Evolutionary conservation across 2,329 filamentous ascomycete species (phyloP), one percentile per base, ranked within the genome.

Genomic region (Trichoderma sp.): DNA sequence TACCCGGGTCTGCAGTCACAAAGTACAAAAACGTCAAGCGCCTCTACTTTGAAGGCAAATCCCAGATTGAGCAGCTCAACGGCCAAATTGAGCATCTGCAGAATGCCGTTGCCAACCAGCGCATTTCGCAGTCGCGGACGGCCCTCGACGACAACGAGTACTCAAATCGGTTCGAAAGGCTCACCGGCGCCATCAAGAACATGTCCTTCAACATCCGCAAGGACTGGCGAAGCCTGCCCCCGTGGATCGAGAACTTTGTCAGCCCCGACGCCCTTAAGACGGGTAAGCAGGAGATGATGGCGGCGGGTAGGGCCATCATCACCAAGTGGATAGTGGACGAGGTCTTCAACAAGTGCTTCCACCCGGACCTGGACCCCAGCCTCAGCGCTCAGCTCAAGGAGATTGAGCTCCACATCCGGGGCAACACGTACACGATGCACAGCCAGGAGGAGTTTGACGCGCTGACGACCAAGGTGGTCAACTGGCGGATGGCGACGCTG

Each of bases 1-100:
- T 42, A 15, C 9, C 15, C 13, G 1, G 1, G 32, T n/a, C 13
- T 45, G 61, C 58, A 97, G 94, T 95, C 75, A 89, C 88, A 72
- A 99, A 99, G 82, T 99, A 99, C 78, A 96, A 96, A 78, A 97
- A 97, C 77, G 94, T 99, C 68, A 99, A 99, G 83, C 90, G 93
- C 67, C 92, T 97, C 74, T 99, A 97, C 78, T 98, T 98, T 78
- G 95, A 98, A 71, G 93, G 94, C 76, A 95, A 97, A 76, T 86
- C 89, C 17, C 94, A 97, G 80, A 94, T 98, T 64, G 94, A 97
- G 75, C 88, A 91, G 74, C 90, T 97, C 73, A 91, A 90, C 72
- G 86, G 89, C 19, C 94, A 97, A 79, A 92, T 98, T 27, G 94
- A 97, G 78, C 91, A 95, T 74, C 85, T 99, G 19, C 95, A 99